Base-by-base conservation (phyloP, 148 eudicot genomes). In the Drosera capensis region DNA sequence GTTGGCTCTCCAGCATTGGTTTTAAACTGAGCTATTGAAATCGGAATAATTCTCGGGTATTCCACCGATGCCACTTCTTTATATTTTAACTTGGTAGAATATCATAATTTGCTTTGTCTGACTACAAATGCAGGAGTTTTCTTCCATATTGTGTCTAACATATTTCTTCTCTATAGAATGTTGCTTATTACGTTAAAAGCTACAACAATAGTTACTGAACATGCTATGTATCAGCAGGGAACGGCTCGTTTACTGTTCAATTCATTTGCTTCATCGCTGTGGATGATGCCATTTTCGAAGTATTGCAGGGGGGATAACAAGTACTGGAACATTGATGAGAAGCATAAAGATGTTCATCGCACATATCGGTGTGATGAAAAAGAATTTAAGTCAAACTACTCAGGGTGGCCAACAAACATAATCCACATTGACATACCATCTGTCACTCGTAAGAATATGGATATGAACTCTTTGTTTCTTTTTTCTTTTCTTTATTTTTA, bases 241-340 rank as follows among this genome's bases (percentile, higher is more conserved):
- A 90, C 95, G 29, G 87, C 95, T 60, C 97, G 97, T 25, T 55
- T 78, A 70, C 71, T 90, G 97, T 80, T 75, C 75, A 90, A 80
- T 68, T 80, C 97, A 63, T 90, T 90, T 68, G 97, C 78, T 25
- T 90, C 97, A 58, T 75, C 95, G 29, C 43, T 74, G 31, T 90
- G 97, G 97, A 84, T 90, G 95, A 46, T 78, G 79, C 97, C 97
- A 40, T 75, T 75, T 73, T 83, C 97, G 49, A 65, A 67, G 60
- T 65, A 84, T 59, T 90, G 97, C 64, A 75, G 56, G 73, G 65
- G 75, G 18, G 97, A 80, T 38, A 59, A 59, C 53, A 58, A 45
- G 62, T 80, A 80, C 63, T 59, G 61, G 63, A 90, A 84, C 68
- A 75, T 84, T 49, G 52, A 75, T 55, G 63, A 58, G 40, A 71